These are phyloP conservation scores for Fusarium algeriense DNA, from an alignment of 2,329 filamentous ascomycete species.

Conservation along the genomic window DNA sequence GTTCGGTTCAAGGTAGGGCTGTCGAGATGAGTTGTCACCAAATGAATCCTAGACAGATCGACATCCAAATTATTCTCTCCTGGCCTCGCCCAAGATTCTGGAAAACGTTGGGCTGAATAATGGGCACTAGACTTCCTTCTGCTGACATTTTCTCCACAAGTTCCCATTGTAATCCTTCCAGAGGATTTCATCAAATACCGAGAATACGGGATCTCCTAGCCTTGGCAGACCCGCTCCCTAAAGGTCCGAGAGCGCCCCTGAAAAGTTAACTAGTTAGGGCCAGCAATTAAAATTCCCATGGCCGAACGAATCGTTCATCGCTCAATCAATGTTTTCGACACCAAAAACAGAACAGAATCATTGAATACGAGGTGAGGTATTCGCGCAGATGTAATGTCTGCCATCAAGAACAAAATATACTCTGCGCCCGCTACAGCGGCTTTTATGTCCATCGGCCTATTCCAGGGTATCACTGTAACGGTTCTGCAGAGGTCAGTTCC, in stretches of 20 bases:
- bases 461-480: neutral
- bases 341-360: neutral
- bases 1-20: neutral
- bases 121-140: neutral
- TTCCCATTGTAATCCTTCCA: neutral
- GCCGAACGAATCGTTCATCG: neutral
- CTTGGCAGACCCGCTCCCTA: neutral
- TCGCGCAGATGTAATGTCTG: neutral
- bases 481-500: neutral
- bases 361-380: neutral
- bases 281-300: slow-evolving; percentile 1
- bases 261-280: neutral
- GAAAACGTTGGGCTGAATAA: neutral
- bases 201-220: neutral
- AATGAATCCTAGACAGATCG: neutral
- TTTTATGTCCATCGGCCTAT: neutral
- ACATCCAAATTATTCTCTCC: neutral
- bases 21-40: neutral
- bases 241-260: neutral
- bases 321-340: neutral
- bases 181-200: neutral
- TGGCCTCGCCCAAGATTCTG: neutral
- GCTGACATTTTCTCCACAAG: neutral
- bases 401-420: neutral
- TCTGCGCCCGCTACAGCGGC: neutral